Percentiles rank a stretch among this genome's conserved stretches.
phyloP scores from a whole-genome alignment of 345 rosid species.

The Stellera chamaejasme region DNA sequence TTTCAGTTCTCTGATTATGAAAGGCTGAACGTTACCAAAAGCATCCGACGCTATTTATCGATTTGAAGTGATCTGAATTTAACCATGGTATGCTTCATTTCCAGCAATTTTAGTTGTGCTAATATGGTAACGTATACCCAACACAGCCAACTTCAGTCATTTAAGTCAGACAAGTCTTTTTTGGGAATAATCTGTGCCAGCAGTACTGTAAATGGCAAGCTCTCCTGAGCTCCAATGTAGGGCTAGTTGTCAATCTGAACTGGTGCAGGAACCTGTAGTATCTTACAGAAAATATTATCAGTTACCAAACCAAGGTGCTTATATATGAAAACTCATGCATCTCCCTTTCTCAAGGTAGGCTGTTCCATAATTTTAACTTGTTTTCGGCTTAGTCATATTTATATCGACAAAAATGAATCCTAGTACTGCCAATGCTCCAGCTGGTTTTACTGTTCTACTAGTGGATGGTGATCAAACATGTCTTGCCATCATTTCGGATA shows the following conservation, averaged over 20 bases:
- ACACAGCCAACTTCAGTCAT: not conserved
- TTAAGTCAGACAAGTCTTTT: not conserved
- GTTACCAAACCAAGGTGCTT: not conserved
- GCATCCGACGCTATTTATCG: too few relatives aligned
- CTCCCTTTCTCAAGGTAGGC: too few relatives aligned
- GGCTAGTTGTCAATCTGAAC: too few relatives aligned
- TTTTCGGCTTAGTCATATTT: not conserved
- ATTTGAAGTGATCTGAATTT: too few relatives aligned
- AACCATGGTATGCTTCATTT: too few relatives aligned
- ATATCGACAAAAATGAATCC: slow-evolving; percentile 14
- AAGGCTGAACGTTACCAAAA: too few relatives aligned
- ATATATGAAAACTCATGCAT: not conserved
- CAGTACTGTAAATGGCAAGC: not conserved
- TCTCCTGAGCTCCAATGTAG: slow-evolving; percentile 1
- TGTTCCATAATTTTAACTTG: too few relatives aligned
- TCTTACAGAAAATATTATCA: too few relatives aligned
- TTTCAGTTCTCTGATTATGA: too few relatives aligned
- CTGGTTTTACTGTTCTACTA: slow-evolving; percentile 24
- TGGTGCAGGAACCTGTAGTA: too few relatives aligned
- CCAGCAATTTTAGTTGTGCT: not conserved
- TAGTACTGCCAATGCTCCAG: not conserved
- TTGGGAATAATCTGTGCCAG: not conserved
- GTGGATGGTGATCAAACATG: slow-evolving; percentile 32
- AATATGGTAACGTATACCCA: not conserved
- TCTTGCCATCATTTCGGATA: slow-evolving; percentile 28